Percentiles rank a stretch among this genome's conserved stretches.
These are phyloP conservation scores for Pseudohyphozyma bogoriensis DNA, from an alignment of 768 basidiomycete species.

Conservation along the genomic window DNA sequence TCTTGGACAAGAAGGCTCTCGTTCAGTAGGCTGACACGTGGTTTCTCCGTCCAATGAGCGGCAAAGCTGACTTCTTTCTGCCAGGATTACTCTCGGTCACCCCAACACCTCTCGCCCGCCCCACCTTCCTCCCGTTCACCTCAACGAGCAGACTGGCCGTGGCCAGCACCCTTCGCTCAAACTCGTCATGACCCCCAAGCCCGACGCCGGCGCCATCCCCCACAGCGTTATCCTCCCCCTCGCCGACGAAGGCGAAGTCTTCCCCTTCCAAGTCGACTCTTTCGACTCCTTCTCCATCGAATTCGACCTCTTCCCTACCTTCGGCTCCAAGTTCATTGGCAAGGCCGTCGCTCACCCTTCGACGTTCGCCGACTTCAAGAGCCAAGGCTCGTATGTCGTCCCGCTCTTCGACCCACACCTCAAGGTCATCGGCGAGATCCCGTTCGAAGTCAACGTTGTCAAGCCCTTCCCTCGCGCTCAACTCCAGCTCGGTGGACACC, in stretches of 20 bases:
- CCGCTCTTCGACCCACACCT: constrained; percentile 87
- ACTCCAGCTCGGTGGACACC: constrained; percentile 77
- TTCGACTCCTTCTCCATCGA: constrained; percentile 67
- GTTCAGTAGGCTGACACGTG: too few species aligned
- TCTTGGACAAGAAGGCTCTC: constrained; percentile 72
- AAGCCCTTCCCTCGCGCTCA: constrained; percentile 85
- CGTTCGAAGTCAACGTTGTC: constrained; percentile 76
- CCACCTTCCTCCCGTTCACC: constrained; percentile 41
- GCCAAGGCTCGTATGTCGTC: constrained; percentile 37
- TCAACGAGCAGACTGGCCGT: constrained; percentile 42
- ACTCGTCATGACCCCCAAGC: constrained; percentile 83
- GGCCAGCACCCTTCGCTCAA: constrained; percentile 57
- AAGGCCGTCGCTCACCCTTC: constrained; percentile 76
- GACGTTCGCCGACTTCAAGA: constrained; percentile 51
- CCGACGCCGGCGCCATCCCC: constrained; percentile 69
- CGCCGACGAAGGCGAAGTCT: constrained; percentile 55
- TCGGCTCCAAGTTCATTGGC: constrained; percentile 92
- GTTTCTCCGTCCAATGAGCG: too few species aligned
- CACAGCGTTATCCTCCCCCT: constrained; percentile 82
- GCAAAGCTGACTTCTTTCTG: too few species aligned
- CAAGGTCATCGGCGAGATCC: constrained; percentile 88
- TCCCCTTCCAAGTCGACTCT: constrained; percentile 74
- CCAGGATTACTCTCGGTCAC: constrained; percentile 72
- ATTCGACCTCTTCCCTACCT: constrained; percentile 92
- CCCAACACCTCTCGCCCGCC: constrained; percentile 41